A percentile compares a stretch with the other conserved stretches of the same genome.
These are phyloP conservation scores for Albophoma yamanashiensis DNA, from an alignment of 2,329 filamentous ascomycete species.

Conservation along the genomic window DNA sequence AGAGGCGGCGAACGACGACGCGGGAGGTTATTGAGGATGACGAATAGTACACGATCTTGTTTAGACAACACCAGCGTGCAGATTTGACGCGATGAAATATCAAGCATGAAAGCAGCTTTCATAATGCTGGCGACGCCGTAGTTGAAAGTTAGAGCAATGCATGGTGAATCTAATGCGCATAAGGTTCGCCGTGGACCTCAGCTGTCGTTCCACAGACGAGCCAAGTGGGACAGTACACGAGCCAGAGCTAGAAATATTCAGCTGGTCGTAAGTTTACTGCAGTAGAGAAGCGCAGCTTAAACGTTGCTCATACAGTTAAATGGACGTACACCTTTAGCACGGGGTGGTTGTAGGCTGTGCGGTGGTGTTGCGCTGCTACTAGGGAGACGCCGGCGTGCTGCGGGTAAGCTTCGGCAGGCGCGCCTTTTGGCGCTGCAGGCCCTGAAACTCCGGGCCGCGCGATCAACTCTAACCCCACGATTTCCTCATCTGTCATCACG, in stretches of 20 bases:
- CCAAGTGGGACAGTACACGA: too few relatives aligned
- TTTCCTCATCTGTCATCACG: not conserved
- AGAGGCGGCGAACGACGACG: constrained; percentile 11
- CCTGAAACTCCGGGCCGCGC: constrained; percentile 1
- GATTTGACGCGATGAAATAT: too few relatives aligned
- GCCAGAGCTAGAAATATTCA: too few relatives aligned
- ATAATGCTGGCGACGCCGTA: not conserved
- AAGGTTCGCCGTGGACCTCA: too few relatives aligned
- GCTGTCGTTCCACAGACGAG: too few relatives aligned
- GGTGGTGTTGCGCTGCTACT: not conserved
- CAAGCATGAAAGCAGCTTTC: not conserved
- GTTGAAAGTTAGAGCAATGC: too few relatives aligned
- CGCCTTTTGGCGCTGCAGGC: not conserved
- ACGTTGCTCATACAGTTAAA: too few relatives aligned
- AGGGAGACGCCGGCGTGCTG: not conserved
- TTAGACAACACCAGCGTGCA: not conserved
- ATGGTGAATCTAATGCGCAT: too few relatives aligned
- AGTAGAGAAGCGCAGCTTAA: too few relatives aligned
- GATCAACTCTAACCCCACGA: not conserved
- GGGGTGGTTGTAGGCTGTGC: too few relatives aligned
- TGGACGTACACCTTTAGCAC: too few relatives aligned
- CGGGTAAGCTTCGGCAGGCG: constrained; percentile 2
- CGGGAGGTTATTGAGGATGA: constrained; percentile 7
- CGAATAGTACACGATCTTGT: constrained; percentile 5
- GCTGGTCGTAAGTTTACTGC: too few relatives aligned